Conservation (phyloP, 208 protist species). For the Endotrypanum monterogeii region DNA sequence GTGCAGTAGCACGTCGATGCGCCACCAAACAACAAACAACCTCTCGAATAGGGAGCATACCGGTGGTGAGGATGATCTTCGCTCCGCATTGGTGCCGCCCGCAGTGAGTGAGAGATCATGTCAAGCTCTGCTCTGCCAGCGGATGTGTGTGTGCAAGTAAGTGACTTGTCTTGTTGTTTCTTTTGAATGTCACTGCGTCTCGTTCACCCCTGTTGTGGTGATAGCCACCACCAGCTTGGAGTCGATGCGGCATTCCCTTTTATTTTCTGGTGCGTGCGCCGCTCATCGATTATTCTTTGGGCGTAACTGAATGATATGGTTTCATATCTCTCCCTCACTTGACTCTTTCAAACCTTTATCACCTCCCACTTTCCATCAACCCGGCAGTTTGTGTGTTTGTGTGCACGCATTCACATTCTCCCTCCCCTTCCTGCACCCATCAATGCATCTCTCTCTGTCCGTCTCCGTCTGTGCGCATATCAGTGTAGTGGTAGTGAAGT, state of each 20-base stretch:
- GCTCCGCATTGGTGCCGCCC: not conserved
- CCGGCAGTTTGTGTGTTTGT: not conserved
- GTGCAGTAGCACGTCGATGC: too few relatives aligned
- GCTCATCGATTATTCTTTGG: not conserved
- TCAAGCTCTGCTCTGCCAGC: not conserved
- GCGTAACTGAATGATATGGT: not conserved
- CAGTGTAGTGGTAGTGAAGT: too few relatives aligned
- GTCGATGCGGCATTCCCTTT: not conserved
- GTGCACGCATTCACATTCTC: not conserved
- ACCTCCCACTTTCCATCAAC: not conserved
- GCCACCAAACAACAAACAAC: not conserved
- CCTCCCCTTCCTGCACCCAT: not conserved
- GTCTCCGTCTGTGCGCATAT: too few relatives aligned
- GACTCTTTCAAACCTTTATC: not conserved
- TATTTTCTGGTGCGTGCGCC: not conserved
- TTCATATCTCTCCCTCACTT: not conserved
- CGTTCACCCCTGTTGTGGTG: not conserved
- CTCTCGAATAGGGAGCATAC: not conserved
- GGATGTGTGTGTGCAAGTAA: not conserved
- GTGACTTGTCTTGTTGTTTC: not conserved
- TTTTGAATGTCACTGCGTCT: not conserved
- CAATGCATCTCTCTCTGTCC: not conserved
- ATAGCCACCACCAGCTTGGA: not conserved
- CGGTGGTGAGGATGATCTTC: not conserved
- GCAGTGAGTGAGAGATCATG: not conserved